Base-by-base conservation (phyloP, 148 eudicot species). In the Fagopyrum esculentum region DNA sequence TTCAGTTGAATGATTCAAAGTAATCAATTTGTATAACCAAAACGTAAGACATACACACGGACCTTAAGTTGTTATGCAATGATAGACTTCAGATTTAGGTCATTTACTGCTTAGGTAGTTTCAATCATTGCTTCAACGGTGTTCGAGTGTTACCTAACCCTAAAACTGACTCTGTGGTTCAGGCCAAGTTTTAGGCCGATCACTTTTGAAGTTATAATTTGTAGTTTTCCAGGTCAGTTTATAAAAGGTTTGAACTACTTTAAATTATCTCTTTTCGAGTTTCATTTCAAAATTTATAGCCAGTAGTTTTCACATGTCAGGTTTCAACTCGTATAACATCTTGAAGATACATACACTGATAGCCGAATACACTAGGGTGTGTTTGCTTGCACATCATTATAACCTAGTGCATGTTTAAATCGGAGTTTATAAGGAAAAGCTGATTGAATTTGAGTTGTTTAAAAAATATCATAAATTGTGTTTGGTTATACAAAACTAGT, bases 81-180 rank as follows among this genome's bases (percentile, higher is more conserved):
- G 16, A 30, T 30, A 9, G 3, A 29, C 30, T 57, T 57, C 22
- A 57, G 9, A 22, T 7, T 57, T 57, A 8, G 30, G 64, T 19
- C 9, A 30, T 61, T 56, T 43, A 30, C 69, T 61, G 69, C 69
- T 29, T 43, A 29, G 44, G 44, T 61, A 61, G 69, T 61, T 61
- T 26, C 2, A 61, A 61, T 30, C 15, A 15, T 61, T 30, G 40
- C 69, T 61, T 61, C 15, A 9, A 56, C 29, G 68, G 3, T 61
- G 43, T 61, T 61, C 68, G 10, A 9, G 6, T 35, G 40, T 35
- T 35, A 35, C 13, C 1, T 3, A 61, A 61, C 40, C 3, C 12
- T 29, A 16, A 57, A 57, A 29, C 30, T 4, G 30, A 2, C 9
- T 26, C 12, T 61, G 9, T 61, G 9, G 12, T 17, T 61, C 40